Conservation (phyloP, 2,329 filamentous ascomycete genomes). For the Macrophomina tecta region DNA sequence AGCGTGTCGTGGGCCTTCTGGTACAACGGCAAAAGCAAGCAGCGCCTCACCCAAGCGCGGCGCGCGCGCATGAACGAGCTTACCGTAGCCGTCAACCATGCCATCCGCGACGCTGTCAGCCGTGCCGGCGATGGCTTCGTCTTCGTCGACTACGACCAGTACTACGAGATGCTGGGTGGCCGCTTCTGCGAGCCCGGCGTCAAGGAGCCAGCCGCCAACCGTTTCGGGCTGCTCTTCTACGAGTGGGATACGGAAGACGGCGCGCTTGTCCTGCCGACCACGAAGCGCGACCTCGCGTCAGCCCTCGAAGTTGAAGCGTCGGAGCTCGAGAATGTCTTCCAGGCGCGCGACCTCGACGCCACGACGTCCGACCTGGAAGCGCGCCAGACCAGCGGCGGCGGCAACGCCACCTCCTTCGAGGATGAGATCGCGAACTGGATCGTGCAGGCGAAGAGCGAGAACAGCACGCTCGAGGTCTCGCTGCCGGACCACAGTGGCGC, state of each 20-base stretch:
- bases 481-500: background rate
- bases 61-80: slow-evolving; percentile 38
- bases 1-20: slow-evolving; percentile 37
- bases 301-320: background rate
- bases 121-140: slow-evolving; percentile 33
- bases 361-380: background rate
- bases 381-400: background rate
- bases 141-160: slow-evolving; percentile 38
- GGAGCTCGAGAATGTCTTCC: background rate
- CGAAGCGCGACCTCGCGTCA: background rate
- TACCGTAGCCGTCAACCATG: slow-evolving; percentile 36
- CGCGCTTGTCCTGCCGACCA: slow-evolving; percentile 32
- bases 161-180: slow-evolving; percentile 31
- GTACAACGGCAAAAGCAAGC: slow-evolving; percentile 19
- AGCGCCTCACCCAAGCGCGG: slow-evolving; percentile 34
- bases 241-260: slow-evolving; percentile 41
- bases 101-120: slow-evolving; percentile 32
- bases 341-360: background rate
- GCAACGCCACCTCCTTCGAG: background rate
- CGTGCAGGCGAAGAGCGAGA: background rate
- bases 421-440: background rate
- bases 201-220: slow-evolving; percentile 38
- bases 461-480: background rate
- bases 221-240: slow-evolving; percentile 36
- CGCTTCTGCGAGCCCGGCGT: slow-evolving; percentile 40